Evolutionary conservation across 106 monocot species (phyloP).

Genomic region (Dendrobium huoshanense): DNA sequence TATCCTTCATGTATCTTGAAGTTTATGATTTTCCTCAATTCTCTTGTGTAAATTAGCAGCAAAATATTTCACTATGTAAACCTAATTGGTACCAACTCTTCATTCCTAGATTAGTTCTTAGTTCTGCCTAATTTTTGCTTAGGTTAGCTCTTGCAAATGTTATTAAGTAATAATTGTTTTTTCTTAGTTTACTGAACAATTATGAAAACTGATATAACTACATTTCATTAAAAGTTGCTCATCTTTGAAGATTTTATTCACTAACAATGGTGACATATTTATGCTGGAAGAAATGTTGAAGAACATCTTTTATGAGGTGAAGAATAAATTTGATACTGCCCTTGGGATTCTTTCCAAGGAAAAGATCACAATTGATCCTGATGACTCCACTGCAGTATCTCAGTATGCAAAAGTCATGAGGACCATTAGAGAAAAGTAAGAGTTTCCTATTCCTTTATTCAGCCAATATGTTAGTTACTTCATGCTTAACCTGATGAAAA

Average conservation of each 20-base stretch:
- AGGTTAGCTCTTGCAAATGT: background rate
- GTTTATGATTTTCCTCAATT: background rate
- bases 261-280: constrained; percentile 6
- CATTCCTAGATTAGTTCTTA: background rate
- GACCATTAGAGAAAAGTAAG: constrained; percentile 88
- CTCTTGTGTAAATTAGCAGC: background rate
- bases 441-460: background rate
- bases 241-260: background rate
- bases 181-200: background rate
- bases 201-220: background rate
- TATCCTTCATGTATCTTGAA: too few relatives aligned
- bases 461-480: background rate
- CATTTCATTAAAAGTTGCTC: background rate
- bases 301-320: constrained; percentile 90
- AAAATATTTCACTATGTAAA: background rate
- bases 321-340: constrained; percentile 81
- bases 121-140: background rate
- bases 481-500: background rate
- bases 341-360: constrained; percentile 66
- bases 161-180: background rate
- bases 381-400: constrained; percentile 70
- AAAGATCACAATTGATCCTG: constrained; percentile 90
- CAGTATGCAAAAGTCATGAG: constrained; percentile 84
- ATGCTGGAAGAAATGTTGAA: constrained; percentile 75
- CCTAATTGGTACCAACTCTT: background rate